Evolutionary conservation across 306 rosid genomes (phyloP).

Genomic region (Calophaca sinica): DNA sequence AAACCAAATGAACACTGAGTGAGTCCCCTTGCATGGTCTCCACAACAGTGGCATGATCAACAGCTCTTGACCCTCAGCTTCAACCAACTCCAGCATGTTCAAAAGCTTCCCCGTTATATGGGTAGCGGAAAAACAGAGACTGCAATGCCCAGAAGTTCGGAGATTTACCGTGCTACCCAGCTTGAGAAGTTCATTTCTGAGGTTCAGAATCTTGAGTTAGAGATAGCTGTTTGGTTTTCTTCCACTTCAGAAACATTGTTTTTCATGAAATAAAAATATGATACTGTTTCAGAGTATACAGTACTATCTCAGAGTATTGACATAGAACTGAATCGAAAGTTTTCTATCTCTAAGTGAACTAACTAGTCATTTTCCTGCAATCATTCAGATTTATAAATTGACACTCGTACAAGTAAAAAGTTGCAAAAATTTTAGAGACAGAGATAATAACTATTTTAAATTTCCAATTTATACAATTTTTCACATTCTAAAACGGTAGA

Average conservation of each 20-base stretch:
- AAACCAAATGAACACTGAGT: no score
- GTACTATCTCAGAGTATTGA: neutral
- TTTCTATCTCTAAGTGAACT: neutral
- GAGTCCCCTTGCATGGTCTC: no score
- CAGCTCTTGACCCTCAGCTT: neutral
- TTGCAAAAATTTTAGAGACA: neutral
- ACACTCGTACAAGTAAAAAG: neutral
- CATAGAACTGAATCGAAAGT: slow-evolving; percentile 14
- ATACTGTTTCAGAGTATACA: neutral
- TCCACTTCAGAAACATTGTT: slow-evolving; percentile 10
- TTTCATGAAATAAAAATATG: neutral
- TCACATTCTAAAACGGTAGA: slow-evolving; percentile 22
- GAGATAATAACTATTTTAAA: neutral
- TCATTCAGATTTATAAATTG: slow-evolving; percentile 6
- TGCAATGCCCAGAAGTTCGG: slow-evolving; percentile 39
- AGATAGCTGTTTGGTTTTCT: neutral
- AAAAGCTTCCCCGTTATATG: slow-evolving; percentile 20
- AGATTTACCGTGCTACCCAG: neutral
- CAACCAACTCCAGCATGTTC: slow-evolving; percentile 9
- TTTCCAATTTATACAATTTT: slow-evolving; percentile 17
- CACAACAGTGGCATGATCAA: neutral
- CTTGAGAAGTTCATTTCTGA: neutral
- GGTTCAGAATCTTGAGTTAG: slow-evolving; percentile 10
- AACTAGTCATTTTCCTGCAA: slow-evolving; percentile 2
- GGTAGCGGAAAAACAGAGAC: slow-evolving; percentile 61